These are phyloP conservation scores for Talaromyces thailandensis DNA, from an alignment of 495 filamentous ascomycete genomes.

Conservation along the genomic window DNA sequence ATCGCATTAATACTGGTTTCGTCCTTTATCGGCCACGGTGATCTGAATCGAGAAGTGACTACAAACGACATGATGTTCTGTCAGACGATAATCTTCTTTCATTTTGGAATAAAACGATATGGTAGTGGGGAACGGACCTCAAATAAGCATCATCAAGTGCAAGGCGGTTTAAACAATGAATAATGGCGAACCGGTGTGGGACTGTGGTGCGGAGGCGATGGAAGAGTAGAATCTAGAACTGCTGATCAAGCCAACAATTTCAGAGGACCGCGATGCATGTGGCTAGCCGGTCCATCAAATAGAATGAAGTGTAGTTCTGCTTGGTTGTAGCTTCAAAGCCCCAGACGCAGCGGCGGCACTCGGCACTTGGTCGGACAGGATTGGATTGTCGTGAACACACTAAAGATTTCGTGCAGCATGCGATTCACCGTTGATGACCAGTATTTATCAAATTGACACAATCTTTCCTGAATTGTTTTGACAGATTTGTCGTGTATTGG, in stretches of 20 bases:
- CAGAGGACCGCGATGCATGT: background rate
- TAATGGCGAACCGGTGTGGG: background rate
- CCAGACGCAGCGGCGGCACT: background rate
- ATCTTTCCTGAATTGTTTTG: background rate
- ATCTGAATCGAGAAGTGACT: conserved; percentile 3
- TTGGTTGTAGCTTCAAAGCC: background rate
- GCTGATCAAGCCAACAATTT: background rate
- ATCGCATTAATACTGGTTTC: conserved; percentile 23
- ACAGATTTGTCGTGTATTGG: background rate
- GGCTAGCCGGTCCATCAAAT: background rate
- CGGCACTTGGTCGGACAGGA: background rate
- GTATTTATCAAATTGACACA: background rate
- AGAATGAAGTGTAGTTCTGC: background rate
- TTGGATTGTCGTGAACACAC: background rate
- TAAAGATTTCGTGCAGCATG: conserved; percentile 1
- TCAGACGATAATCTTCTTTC: background rate
- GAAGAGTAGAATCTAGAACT: background rate
- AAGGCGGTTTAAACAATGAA: background rate
- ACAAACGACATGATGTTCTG: conserved; percentile 2
- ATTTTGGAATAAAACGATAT: background rate
- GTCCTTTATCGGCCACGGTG: conserved; percentile 2
- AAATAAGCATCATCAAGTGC: conserved; percentile 4
- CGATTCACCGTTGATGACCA: background rate
- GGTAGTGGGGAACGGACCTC: background rate
- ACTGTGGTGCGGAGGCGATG: background rate